Conservation (phyloP, 208 protist genomes). For the Strigomonas culicis region DNA sequence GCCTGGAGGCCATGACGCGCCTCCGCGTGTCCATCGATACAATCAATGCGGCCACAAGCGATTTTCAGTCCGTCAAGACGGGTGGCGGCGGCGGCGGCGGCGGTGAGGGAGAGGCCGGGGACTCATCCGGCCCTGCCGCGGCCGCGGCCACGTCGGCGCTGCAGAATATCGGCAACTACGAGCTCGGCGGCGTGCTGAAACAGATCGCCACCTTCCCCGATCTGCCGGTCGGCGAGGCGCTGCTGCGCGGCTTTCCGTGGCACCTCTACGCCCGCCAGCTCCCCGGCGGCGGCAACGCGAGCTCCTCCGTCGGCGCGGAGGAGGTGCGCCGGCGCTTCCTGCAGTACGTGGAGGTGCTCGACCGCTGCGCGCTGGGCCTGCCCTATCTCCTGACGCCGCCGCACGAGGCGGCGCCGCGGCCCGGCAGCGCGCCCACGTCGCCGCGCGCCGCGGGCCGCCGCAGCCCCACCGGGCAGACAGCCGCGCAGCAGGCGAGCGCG, state of each 20-base stretch:
- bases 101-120: background rate
- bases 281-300: slow-evolving; percentile 25
- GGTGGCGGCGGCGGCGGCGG: background rate
- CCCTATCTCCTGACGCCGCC: slow-evolving; percentile 16
- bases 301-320: slow-evolving; percentile 14
- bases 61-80: slow-evolving; percentile 26
- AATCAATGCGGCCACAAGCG: slow-evolving; percentile 50
- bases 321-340: slow-evolving; percentile 22
- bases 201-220: slow-evolving; percentile 55
- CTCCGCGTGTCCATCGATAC: slow-evolving; percentile 48
- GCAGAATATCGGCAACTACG: slow-evolving; percentile 53
- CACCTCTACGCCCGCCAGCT: slow-evolving; percentile 54
- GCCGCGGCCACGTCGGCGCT: slow-evolving; percentile 20
- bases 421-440: background rate
- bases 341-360: slow-evolving; percentile 29
- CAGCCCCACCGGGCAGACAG: background rate
- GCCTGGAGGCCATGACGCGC: slow-evolving; percentile 38
- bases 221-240: slow-evolving; percentile 44
- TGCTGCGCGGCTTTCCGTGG: slow-evolving; percentile 59
- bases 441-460: background rate
- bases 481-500: slow-evolving; percentile 17
- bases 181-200: slow-evolving; percentile 34
- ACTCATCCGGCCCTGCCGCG: background rate
- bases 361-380: slow-evolving; percentile 18
- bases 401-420: background rate